Evolutionary conservation across 1,284 basidiomycete species (phyloP), one percentile per base, ranked within the genome.

Genomic region (Laetiporus sulphureus): DNA sequence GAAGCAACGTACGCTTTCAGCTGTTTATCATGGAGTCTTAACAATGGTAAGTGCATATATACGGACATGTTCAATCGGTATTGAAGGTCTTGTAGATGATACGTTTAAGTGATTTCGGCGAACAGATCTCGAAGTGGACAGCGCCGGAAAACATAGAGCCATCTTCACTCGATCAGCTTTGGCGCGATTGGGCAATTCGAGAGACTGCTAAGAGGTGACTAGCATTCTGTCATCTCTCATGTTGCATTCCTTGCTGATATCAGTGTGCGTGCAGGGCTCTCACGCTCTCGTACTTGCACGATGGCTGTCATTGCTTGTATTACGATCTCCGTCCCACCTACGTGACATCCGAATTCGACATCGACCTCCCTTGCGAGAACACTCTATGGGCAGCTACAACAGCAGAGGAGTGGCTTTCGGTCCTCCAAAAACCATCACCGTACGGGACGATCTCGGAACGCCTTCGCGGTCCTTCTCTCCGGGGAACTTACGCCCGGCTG

Each of bases 121-220:
- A 61, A 19, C 59, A 63, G 21, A 62, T 68, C n/a, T 61, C 62
- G 3, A 57, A 63, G 16, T 80, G 77, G 75, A 56, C 51, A 29
- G 63, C 70, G 16, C 63, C 69, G 25, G 62, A 68, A 36, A 54
- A 70, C 25, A 59, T 52, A 24, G 62, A 70, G 29, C 51, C 57
- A 0, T 53, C 57, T 2, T 48, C 58, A 11, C 48, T 68, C n/a
- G 67, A 75, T 21, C 54, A 50, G 13, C 65, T 67, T 21, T 80
- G 78, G 77, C 63, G 59, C 27, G 67, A 73, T 19, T 81, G 78
- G 78, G 68, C 68, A 0, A 61, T 62, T 22, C 68, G 75, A 44
- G 78, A 81, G 55, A 75, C 66, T 7, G 67, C 71, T 35, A 80
- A 79, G 57, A 64, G 78, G 78, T 73, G 41, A 46, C 66, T 49